A percentile compares a stretch with the other conserved stretches of the same genome.
These are phyloP conservation scores for Boletus sp. DNA, from an alignment of 768 basidiomycete species.

Conservation along the genomic window DNA sequence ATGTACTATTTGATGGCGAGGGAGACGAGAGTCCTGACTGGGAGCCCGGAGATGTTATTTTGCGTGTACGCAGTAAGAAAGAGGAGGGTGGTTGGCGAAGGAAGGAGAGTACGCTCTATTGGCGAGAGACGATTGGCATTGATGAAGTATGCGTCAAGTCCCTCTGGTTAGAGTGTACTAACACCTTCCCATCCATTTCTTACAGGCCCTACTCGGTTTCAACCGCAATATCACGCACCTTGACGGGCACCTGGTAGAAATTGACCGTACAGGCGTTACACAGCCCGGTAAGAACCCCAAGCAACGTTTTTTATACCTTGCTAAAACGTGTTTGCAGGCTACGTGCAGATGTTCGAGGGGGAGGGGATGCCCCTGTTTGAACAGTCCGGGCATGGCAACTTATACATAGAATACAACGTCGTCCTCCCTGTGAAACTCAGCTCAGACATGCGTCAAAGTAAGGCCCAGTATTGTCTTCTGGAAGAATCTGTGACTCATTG, in stretches of 20 bases:
- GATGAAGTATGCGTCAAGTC: constrained; percentile 58
- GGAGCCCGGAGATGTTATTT: constrained; percentile 91
- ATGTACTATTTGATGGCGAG: constrained; percentile 94
- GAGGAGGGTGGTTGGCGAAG: constrained; percentile 80
- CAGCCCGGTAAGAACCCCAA: constrained; percentile 66
- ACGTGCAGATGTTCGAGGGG: constrained; percentile 78
- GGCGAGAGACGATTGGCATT: constrained; percentile 86
- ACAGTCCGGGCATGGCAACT: constrained; percentile 61
- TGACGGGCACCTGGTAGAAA: constrained; percentile 74
- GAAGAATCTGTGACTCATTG: constrained; percentile 4
- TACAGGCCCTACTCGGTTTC: constrained; percentile 96
- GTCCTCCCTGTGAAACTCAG: constrained; percentile 77
- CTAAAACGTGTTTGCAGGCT: constrained; percentile 46
- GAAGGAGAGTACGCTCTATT: constrained; percentile 89
- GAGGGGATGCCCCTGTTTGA: constrained; percentile 87
- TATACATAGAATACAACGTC: constrained; percentile 92
- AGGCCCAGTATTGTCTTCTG: constrained; percentile 33
- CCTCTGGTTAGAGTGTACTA: neutral
- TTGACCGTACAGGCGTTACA: constrained; percentile 77
- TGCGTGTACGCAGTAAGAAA: constrained; percentile 77
- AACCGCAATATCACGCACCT: constrained; percentile 87
- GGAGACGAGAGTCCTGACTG: constrained; percentile 95
- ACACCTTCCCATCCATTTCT: neutral
- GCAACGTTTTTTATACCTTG: neutral
- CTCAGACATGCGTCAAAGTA: constrained; percentile 68